Conservation (phyloP, 1,139 yeast genomes). For the Yamadazyma membranifaciens region DNA sequence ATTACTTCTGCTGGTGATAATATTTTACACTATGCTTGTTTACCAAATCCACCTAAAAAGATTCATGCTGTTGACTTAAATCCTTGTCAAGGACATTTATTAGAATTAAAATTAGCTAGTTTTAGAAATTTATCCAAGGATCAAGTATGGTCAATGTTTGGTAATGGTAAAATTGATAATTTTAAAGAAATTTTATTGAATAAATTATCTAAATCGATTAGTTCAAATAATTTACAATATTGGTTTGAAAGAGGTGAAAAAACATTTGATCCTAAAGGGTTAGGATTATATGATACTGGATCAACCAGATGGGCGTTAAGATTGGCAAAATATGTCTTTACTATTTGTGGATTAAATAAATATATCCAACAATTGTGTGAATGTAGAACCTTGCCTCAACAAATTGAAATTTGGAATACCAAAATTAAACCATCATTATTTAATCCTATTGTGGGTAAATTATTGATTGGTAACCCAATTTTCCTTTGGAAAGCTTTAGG, state of each 20-base stretch:
- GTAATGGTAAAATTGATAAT: conserved; percentile 64
- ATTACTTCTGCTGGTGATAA: conserved; percentile 88
- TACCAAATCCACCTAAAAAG: conserved; percentile 69
- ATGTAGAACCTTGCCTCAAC: conserved; percentile 61
- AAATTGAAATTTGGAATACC: conserved; percentile 58
- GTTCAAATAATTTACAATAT: conserved; percentile 78
- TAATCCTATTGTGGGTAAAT: conserved; percentile 64
- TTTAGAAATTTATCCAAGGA: conserved; percentile 57
- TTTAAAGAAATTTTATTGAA: conserved; percentile 46
- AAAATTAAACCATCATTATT: conserved; percentile 66
- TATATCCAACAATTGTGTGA: conserved; percentile 56
- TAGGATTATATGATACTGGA: conserved; percentile 72
- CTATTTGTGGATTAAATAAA: conserved; percentile 50
- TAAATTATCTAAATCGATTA: conserved; percentile 64
- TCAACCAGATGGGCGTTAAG: conserved; percentile 85
- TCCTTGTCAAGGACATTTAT: conserved; percentile 78
- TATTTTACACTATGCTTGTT: conserved; percentile 66
- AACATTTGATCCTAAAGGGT: conserved; percentile 52
- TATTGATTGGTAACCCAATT: conserved; percentile 75
- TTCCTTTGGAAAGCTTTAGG: conserved; percentile 87
- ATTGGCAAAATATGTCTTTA: conserved; percentile 60
- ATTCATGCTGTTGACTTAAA: conserved; percentile 85
- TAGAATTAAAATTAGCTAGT: conserved; percentile 75
- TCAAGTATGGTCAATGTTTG: conserved; percentile 73
- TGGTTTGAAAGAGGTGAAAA: conserved; percentile 67